A percentile compares a stretch with the other conserved stretches of the same genome.
phyloP scores from a whole-genome alignment of 2,329 filamentous ascomycete genomes.

The Aspergillus pseudonomiae region DNA sequence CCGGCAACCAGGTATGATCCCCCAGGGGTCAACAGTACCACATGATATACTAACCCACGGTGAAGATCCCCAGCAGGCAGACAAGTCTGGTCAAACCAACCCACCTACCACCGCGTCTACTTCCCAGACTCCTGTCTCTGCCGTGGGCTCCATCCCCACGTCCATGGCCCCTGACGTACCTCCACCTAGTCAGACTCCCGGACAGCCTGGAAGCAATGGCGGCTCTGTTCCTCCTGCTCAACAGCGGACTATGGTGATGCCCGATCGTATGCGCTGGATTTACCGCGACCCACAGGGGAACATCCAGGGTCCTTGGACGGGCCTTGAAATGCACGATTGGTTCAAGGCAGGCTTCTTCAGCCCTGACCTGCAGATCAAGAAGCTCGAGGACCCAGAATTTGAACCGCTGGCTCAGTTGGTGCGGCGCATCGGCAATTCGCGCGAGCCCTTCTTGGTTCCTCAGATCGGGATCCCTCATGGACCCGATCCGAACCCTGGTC shows the following conservation, averaged over 20 bases:
- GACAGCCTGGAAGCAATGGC: constrained; percentile 47
- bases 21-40: not conserved
- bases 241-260: constrained; percentile 95
- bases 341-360: constrained; percentile 99
- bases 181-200: constrained; percentile 38
- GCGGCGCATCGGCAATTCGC: constrained; percentile 91
- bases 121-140: constrained; percentile 41
- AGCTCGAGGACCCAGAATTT: constrained; percentile 89
- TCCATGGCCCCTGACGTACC: constrained; percentile 34
- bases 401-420: constrained; percentile 95
- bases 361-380: constrained; percentile 90
- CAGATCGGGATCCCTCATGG: constrained; percentile 96
- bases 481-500: constrained; percentile 58
- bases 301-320: constrained; percentile 92
- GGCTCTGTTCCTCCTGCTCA: constrained; percentile 70
- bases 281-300: constrained; percentile 93
- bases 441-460: constrained; percentile 95
- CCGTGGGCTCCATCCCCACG: constrained; percentile 36
- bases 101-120: constrained; percentile 34
- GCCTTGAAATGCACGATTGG: constrained; percentile 99
- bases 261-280: constrained; percentile 97
- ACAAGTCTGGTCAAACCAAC: constrained; percentile 34
- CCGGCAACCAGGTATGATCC: constrained; percentile 58
- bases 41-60: constrained; percentile 3
- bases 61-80: constrained; percentile 31